Evolutionary conservation across 192 early-diverging fungal species (phyloP), one percentile per base, ranked within the genome.

Genomic region (Linnemannia elongata): DNA sequence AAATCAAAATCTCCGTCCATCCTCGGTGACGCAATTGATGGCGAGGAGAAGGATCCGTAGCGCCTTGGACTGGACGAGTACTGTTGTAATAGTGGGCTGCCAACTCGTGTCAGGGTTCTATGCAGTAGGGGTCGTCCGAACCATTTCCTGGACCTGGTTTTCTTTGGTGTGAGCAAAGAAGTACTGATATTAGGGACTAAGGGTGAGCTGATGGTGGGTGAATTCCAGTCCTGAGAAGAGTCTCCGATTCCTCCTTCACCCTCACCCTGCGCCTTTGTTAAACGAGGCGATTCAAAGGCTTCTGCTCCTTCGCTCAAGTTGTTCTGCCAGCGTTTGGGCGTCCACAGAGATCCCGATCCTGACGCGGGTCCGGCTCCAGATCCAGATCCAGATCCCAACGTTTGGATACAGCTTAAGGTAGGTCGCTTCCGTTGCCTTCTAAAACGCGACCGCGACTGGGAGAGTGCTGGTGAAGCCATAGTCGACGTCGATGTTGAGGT

Each of bases 31-130:
- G 57, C 69, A 17, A 75, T 55, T 9, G 85, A 78, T 2, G 79
- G 80, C 6, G 85, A 75, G 4, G 80, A 78, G 13, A 87, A 52
- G 0, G 85, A 74, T 7, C 79, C 79, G 12, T 75, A 75, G 36
- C 33, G 54, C 0, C 70, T 52, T n/a, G 79, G 66, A 49, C 76
- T 69, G 8, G 70, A 44, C 33, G 80, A n/a, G 49, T 78, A 75
- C 30, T 75, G 71, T 39, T 75, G 79, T 12, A 79, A 38, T 4
- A 86, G 45, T 24, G 76, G 78, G n/a, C 71, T 79, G 55, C 79
- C 72, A 10, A 78, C 71, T 27, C 72, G 33, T 1, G 74, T 73
- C 3, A 85, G 36, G 7, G 71, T 42, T 35, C 55, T 54, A 24
- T 73, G 76, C 8, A 78, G 35, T 6, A 78, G 36, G 60, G 84